Base-by-base conservation (phyloP, 306 rosid species). In the Styphnolobium japonicum region DNA sequence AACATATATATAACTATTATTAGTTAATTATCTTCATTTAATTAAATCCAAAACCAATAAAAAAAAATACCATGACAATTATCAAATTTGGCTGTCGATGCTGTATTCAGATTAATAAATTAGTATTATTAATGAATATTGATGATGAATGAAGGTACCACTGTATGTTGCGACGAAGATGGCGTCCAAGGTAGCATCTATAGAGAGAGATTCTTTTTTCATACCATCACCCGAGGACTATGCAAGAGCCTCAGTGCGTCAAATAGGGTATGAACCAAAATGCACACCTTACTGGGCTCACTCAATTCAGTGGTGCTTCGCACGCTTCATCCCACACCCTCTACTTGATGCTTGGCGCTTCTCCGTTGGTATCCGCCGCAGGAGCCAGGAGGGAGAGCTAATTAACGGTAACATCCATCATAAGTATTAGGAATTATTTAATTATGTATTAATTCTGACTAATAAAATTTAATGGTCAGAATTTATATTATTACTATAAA, bases 261-360 rank as follows among this genome's bases (percentile, higher is more conserved):
- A 64, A 14, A 92, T 94, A 42, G 98, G 98, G 0, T 69, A 80
- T 3, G 86, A 85, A 69, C 36, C 77, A 19, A 82, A 37, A 16
- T 94, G 90, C 78, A 85, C 88, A 2, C 98, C 97, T 18, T 90
- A 84, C 42, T 94, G 98, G 96, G 46, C 92, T 69, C 97, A 94
- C 90, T 84, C 87, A 0, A 27, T 94, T 14, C 93, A 88, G 15
- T 88, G 97, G 89, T 66, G 0, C 72, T 79, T 92, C 0, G 87
- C 89, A 1, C 2, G 74, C 40, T 77, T 84, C 7, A 40, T 84
- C 45, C 93, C 97, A 0, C 78, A 83, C 23, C 33, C 85, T 22
- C 33, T 80, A 1, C 91, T 94, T 5, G 90, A 94, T 63, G 51
- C 84, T 21, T 92, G 98, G 98, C 93, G 97, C n/a, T 45, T 92